phyloP scores from a whole-genome alignment of 495 filamentous ascomycete genomes.

The Penicillium paradoxum region DNA sequence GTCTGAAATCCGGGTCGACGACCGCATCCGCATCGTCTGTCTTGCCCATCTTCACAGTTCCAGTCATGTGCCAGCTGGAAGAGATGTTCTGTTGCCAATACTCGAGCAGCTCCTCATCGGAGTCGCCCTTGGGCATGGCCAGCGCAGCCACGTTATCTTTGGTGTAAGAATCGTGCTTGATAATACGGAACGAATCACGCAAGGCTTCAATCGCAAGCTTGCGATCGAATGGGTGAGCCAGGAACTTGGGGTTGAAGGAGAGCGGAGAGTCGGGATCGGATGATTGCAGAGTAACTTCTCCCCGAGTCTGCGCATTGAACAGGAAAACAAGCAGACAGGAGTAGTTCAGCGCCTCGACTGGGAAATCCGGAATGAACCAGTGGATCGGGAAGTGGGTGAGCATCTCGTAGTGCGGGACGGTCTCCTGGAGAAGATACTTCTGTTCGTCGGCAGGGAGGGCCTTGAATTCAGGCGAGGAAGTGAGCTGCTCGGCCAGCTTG shows the following conservation, averaged over 20 bases:
- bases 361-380: constrained; percentile 27
- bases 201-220: constrained; percentile 49
- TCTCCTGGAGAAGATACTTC: constrained; percentile 31
- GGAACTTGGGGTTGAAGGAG: constrained; percentile 50
- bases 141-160: constrained; percentile 28
- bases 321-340: constrained; percentile 21
- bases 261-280: constrained; percentile 47
- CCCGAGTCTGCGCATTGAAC: constrained; percentile 33
- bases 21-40: constrained; percentile 23
- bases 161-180: constrained; percentile 18
- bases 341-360: constrained; percentile 18
- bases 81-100: constrained; percentile 36
- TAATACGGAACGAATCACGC: constrained; percentile 37
- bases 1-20: constrained; percentile 48
- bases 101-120: constrained; percentile 53
- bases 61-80: constrained; percentile 45
- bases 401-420: constrained; percentile 41
- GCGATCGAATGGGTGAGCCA: constrained; percentile 51
- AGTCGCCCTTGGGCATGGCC: constrained; percentile 38
- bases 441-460: constrained; percentile 35
- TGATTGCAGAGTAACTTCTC: constrained; percentile 48
- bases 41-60: constrained; percentile 55
- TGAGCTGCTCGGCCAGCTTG: constrained; percentile 38
- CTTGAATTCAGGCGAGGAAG: constrained; percentile 34
- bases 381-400: constrained; percentile 28